phyloP scores from a whole-genome alignment of 2,329 filamentous ascomycete genomes.

The Fusarium acutatum region DNA sequence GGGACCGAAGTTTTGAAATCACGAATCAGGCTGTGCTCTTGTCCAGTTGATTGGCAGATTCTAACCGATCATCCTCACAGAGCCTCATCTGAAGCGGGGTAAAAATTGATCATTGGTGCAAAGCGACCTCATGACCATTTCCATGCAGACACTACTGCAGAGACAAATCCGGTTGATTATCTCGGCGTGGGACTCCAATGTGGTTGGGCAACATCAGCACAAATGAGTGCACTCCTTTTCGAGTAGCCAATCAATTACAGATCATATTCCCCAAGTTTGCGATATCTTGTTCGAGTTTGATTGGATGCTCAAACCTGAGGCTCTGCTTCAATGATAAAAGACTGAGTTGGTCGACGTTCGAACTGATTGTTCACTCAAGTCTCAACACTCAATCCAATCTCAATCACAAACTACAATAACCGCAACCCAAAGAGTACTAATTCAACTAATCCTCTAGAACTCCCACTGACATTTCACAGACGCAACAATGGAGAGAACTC shows the following conservation, averaged over 20 bases:
- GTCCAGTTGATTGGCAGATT: neutral
- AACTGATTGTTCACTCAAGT: neutral
- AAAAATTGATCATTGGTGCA: neutral
- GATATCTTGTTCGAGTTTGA: neutral
- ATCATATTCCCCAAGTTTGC: neutral
- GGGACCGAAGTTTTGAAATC: neutral
- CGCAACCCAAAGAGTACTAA: neutral
- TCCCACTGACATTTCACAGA: neutral
- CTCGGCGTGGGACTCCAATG: neutral
- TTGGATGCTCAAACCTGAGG: neutral
- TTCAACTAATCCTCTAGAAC: accelerated
- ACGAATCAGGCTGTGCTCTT: neutral
- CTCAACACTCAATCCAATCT: no score
- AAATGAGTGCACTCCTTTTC: no score
- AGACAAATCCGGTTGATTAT: neutral
- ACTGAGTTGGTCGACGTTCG: neutral
- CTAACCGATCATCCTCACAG: neutral
- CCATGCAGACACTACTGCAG: neutral
- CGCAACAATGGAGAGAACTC: neutral
- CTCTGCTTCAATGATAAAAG: neutral
- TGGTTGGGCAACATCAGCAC: neutral
- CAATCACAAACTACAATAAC: neutral
- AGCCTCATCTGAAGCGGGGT: neutral
- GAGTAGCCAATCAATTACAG: accelerated
- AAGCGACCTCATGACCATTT: neutral